These are phyloP conservation scores for Somion occarium DNA, from an alignment of 1,284 basidiomycete species.

Conservation along the genomic window DNA sequence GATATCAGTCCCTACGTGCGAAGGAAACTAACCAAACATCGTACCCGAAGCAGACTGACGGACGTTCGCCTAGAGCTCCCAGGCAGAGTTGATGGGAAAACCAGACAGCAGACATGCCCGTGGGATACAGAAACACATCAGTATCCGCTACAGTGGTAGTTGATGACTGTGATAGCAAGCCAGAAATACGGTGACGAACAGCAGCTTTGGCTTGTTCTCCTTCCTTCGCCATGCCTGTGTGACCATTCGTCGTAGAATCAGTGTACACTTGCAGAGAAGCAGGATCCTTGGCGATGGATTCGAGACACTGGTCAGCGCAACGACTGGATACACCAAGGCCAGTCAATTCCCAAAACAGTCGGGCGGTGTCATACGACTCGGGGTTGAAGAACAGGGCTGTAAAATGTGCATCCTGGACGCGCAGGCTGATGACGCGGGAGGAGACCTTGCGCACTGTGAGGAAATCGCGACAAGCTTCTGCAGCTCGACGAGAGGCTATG, in stretches of 20 bases:
- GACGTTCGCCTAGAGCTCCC: constrained; percentile 24
- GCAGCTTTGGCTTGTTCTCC: not conserved
- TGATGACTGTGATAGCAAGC: not conserved
- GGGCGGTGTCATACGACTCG: constrained; percentile 33
- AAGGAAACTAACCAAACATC: constrained; percentile 22
- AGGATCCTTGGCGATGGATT: not conserved
- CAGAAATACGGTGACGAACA: not conserved
- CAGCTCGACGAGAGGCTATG: constrained; percentile 34
- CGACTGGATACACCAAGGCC: constrained; percentile 84
- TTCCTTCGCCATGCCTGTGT: too few relatives aligned
- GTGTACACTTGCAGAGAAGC: too few relatives aligned
- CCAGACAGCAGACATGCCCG: constrained; percentile 60
- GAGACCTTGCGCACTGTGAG: constrained; percentile 44
- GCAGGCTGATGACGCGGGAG: constrained; percentile 29
- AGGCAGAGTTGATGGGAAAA: constrained; percentile 42
- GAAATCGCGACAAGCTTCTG: constrained; percentile 42
- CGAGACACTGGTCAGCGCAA: constrained; percentile 64
- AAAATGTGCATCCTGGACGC: constrained; percentile 61
- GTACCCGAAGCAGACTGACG: constrained; percentile 39
- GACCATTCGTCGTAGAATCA: too few relatives aligned
- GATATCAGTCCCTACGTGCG: not conserved
- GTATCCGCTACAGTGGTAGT: constrained; percentile 30
- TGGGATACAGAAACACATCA: constrained; percentile 54
- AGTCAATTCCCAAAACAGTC: constrained; percentile 26
- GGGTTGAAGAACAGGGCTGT: not conserved